Evolutionary conservation across 768 basidiomycete genomes (phyloP), one percentile per base, ranked within the genome.

Genomic region (Ramaria sp.): DNA sequence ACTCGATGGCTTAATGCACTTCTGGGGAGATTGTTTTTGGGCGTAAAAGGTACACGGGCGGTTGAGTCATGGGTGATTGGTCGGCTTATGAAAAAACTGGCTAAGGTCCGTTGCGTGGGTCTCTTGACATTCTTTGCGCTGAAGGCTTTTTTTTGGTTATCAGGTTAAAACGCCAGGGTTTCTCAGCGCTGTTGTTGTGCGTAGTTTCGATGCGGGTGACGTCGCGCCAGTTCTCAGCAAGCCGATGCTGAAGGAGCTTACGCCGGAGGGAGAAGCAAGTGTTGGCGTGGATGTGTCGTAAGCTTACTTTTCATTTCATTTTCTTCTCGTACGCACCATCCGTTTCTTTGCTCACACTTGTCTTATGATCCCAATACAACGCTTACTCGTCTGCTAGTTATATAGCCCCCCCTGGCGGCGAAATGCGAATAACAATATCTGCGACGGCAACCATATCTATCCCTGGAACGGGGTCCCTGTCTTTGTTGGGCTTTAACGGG

Each of bases 1-100:
- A 91, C 93, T 80, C 85, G 95, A 3, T 99, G 96, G 96, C 71
- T 97, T 47, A 99, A 99, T 63, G 96, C 92, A 0, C 71, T 98
- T 52, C 70, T 98, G 57, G 96, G 94, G 3, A 84, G 96, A 18
- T 64, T 97, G 12, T 97, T 97, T 73, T 89, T 95, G 70, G 85
- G 85, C 60, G 82, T 88, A 64, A 95, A 96, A 70, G 81, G 81
- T 52, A 99, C 94, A 0, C 77, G 84, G 50, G 71, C 70, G 27
- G 73, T 97, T 52, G 95, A 98, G 65, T 73, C 81, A 24, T 85
- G 82, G 64, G 90, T 98, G 69, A 87, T 95, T 59, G 76, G 77
- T 38, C 79, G 86, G 36, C 73, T 97, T 51, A 96, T 95, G 85
- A 90, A 89, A 73, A 98, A 97, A 65, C 71, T 97, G 10, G 79